Evolutionary conservation across 305 asterid species (phyloP).

Genomic region (Plantago lanceolata): DNA sequence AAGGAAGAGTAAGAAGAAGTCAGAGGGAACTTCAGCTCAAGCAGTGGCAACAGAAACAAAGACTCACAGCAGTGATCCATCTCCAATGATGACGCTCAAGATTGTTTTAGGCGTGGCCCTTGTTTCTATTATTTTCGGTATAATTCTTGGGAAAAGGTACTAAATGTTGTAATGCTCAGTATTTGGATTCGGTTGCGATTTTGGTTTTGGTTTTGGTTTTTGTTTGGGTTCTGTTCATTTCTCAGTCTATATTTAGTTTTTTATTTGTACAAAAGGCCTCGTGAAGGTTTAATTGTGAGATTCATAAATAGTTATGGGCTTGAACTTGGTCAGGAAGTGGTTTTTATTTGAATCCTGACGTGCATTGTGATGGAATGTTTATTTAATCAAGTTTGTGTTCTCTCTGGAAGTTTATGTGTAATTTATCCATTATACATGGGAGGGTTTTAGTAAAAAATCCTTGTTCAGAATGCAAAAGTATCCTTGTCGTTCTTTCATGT

Average conservation of each 20-base stretch:
- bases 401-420: constrained; percentile 1
- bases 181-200: constrained; percentile 23
- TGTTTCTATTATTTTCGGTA: constrained; percentile 65
- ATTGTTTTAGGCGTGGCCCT: constrained; percentile 75
- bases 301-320: constrained; percentile 22
- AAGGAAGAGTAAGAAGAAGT: constrained; percentile 70
- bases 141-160: constrained; percentile 77
- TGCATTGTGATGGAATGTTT: constrained; percentile 18
- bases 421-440: no score
- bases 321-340: constrained; percentile 38
- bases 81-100: constrained; percentile 43
- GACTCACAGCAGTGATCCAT: constrained; percentile 35
- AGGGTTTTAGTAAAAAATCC: no score
- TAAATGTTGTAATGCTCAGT: constrained; percentile 31
- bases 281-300: constrained; percentile 24
- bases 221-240: constrained; percentile 7
- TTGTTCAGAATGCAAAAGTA: no score
- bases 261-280: constrained; percentile 28
- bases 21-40: constrained; percentile 46
- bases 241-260: constrained; percentile 23
- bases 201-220: background rate
- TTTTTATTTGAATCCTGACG: constrained; percentile 45
- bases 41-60: constrained; percentile 41
- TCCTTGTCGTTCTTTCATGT: no score
- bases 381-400: constrained; percentile 27